Base-by-base conservation (phyloP, 106 monocot species). In the Hemerocallis citrina region DNA sequence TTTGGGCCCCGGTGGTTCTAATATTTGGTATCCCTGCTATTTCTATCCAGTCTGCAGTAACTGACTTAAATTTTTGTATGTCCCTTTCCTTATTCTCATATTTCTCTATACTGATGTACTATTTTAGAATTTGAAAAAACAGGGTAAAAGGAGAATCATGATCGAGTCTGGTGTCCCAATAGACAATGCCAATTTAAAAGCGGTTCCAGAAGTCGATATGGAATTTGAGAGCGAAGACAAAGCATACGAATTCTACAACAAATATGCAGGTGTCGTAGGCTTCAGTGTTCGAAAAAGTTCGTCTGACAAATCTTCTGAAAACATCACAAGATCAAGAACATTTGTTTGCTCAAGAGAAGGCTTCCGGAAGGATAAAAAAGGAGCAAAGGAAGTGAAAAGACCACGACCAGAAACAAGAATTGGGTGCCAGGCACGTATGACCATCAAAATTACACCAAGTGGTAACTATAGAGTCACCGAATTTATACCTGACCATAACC, bases 321-420 rank as follows among this genome's bases (percentile, higher is more conserved):
- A 76, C 29, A 50, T 81, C 30, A 81, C 76, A 39, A 66, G 75
- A 63, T 81, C 81, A 36, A 71, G 81, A 64, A 81, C 81, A 17
- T 75, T 81, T 72, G 81, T 81, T 4, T 81, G 81, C 81, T 76
- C 75, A 31, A 81, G 76, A 46, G 81, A 81, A 72, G 81, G 81
- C 21, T 81, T 76, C 32, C 66, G 76, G 27, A 76, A 76, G 44
- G 76, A 81, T 35, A 81, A 81, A 50, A 76, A 81, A 52, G 81
- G 81, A 32, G 73, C 67, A 17, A 75, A 81, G 57, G 75, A 76
- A 54, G 81, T 81, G 16, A 81, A 76, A 49, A 76, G 67, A 28
- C 81, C 81, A 30, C 48, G 81, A 1, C 77, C 77, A 30, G 77
- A 77, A 43, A 75, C 75, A 41, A 72, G 81, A 59, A 81, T 75